A percentile compares a stretch with the other conserved stretches of the same genome.
These are phyloP conservation scores for Posidonia australis DNA, from an alignment of 106 monocot species.

Conservation along the genomic window DNA sequence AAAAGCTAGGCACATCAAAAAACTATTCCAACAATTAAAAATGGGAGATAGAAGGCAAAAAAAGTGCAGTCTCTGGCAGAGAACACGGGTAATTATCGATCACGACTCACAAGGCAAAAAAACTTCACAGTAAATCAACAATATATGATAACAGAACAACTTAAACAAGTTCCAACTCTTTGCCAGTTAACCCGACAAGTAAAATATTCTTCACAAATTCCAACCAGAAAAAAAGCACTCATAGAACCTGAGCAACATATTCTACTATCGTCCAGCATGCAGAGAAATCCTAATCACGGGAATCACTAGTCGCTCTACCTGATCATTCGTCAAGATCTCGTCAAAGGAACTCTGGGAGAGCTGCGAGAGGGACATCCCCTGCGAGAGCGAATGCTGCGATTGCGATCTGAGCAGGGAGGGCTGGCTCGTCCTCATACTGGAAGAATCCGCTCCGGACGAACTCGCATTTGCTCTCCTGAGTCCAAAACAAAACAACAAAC, in stretches of 20 bases:
- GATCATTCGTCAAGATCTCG: conserved; percentile 53
- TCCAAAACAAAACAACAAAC: background rate
- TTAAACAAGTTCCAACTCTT: too few relatives aligned
- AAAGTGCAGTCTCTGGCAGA: too few relatives aligned
- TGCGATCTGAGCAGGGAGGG: conserved; percentile 66
- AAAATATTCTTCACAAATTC: too few relatives aligned
- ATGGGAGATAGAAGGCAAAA: too few relatives aligned
- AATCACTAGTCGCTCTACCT: conserved; percentile 25
- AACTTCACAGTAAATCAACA: too few relatives aligned
- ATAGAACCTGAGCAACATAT: too few relatives aligned
- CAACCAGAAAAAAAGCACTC: too few relatives aligned
- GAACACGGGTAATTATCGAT: too few relatives aligned
- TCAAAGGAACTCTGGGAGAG: conserved; percentile 81
- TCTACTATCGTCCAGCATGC: too few relatives aligned
- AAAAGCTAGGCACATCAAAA: background rate
- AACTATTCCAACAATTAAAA: background rate
- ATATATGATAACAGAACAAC: too few relatives aligned
- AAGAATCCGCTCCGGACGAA: conserved; percentile 16
- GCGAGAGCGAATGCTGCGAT: conserved; percentile 91
- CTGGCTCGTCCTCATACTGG: conserved; percentile 29
- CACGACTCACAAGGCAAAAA: too few relatives aligned
- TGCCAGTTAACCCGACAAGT: too few relatives aligned
- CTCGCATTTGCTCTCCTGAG: conserved; percentile 34
- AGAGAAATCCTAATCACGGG: background rate
- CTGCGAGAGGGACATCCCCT: conserved; percentile 75